These are phyloP conservation scores for Colletotrichum sp. DNA, from an alignment of 2,329 filamentous ascomycete species.

Conservation along the genomic window DNA sequence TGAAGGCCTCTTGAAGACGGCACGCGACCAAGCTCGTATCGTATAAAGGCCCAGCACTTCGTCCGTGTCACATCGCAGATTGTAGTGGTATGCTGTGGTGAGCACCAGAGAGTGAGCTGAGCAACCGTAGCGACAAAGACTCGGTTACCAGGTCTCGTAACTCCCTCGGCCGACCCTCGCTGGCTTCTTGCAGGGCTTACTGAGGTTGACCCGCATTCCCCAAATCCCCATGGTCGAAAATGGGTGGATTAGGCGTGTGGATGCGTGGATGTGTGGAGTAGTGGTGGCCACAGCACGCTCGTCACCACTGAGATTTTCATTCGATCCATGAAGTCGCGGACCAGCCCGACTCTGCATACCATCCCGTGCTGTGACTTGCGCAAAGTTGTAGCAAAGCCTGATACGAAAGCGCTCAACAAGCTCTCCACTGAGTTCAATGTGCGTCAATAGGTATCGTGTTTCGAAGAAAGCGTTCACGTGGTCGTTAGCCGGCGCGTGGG, in stretches of 20 bases:
- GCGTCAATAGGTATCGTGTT: background rate
- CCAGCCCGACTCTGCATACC: conserved; percentile 3
- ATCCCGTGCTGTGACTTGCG: background rate
- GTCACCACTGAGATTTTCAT: background rate
- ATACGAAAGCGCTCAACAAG: background rate
- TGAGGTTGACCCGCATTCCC: background rate
- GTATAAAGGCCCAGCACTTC: background rate
- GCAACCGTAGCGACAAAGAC: background rate
- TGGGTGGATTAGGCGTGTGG: background rate
- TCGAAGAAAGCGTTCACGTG: background rate
- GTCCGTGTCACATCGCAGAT: background rate
- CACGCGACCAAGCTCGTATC: background rate
- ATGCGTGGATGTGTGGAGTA: conserved; percentile 11
- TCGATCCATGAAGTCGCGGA: conserved; percentile 3
- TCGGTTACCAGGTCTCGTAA: background rate
- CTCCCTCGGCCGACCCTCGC: background rate
- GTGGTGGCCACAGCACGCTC: background rate
- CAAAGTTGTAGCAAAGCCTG: background rate
- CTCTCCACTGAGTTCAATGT: background rate
- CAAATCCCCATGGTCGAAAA: background rate
- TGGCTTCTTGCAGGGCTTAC: background rate
- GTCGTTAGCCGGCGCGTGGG: background rate
- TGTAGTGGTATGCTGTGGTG: background rate
- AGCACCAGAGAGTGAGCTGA: background rate
- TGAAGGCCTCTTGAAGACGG: background rate